Conservation (phyloP, 345 rosid species). For the Murraya koenigii region DNA sequence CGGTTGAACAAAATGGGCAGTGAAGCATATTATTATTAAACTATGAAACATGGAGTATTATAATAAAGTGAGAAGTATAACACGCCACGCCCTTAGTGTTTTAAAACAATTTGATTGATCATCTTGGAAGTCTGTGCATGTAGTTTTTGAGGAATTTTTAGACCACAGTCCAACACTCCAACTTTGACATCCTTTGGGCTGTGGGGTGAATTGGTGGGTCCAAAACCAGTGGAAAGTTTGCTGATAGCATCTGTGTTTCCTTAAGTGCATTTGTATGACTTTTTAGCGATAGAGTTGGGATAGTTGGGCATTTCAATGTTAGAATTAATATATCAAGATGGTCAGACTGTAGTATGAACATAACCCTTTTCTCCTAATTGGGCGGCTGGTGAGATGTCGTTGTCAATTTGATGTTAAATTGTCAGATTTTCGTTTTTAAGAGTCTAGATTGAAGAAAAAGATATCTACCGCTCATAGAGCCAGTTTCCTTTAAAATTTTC, state of each 20-base stretch:
- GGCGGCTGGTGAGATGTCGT: conserved; percentile 42
- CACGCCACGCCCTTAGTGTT: not conserved
- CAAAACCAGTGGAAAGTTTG: conserved; percentile 17
- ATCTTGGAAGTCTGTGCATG: not conserved
- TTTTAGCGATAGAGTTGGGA: conserved; percentile 7
- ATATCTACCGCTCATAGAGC: conserved; percentile 18
- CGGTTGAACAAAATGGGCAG: not conserved
- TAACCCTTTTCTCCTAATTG: conserved; percentile 6
- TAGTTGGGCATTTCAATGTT: conserved; percentile 19
- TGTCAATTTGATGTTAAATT: conserved; percentile 30
- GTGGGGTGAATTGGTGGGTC: conserved; percentile 26
- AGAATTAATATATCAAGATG: conserved; percentile 1
- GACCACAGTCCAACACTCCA: conserved; percentile 7
- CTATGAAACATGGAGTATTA: not conserved
- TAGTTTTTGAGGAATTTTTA: not conserved
- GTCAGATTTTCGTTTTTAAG: conserved; percentile 22
- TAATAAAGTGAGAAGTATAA: not conserved
- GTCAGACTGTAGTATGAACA: conserved; percentile 4
- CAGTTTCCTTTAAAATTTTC: conserved; percentile 7
- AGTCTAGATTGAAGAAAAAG: not conserved
- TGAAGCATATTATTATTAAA: not conserved
- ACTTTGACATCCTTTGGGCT: conserved; percentile 4
- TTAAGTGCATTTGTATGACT: conserved; percentile 21
- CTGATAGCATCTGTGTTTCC: conserved; percentile 19
- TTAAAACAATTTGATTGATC: not conserved